A percentile compares a stretch with the other conserved stretches of the same genome.
These are phyloP conservation scores for Phytopythium boreale DNA, from an alignment of 352 stramenopile species.

Conservation along the genomic window DNA sequence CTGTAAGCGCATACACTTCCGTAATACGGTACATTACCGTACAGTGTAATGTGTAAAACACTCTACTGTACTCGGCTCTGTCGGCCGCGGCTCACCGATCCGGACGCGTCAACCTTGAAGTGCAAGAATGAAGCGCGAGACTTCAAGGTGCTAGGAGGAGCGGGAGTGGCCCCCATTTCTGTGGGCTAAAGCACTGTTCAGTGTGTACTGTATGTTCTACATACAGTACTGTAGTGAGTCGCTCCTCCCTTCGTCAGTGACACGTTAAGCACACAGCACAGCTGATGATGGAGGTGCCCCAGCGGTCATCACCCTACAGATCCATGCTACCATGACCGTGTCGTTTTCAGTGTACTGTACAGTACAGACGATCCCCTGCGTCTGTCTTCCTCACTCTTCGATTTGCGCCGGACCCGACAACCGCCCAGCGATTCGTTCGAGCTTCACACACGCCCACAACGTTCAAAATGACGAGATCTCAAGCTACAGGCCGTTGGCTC, in stretches of 20 bases:
- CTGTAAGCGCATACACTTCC: no score
- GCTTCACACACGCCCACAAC: not conserved
- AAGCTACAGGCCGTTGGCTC: not conserved
- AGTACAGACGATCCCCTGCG: no score
- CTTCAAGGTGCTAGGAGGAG: not conserved
- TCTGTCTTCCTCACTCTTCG: conserved; percentile 48
- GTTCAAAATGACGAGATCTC: not conserved
- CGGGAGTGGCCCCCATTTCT: not conserved
- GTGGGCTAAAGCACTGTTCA: not conserved
- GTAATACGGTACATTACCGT: no score
- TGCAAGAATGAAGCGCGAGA: not conserved
- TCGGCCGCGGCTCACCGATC: not conserved
- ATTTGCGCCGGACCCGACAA: not conserved
- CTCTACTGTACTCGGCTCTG: no score
- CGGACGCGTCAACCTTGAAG: conserved; percentile 4
- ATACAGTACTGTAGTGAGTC: no score
- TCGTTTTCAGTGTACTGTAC: conserved; percentile 9
- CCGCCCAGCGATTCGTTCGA: not conserved
- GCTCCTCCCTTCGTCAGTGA: not conserved
- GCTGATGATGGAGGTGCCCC: conserved; percentile 45
- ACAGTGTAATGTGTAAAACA: no score
- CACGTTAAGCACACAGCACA: conserved; percentile 33
- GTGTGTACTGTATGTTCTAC: no score
- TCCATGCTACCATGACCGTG: conserved; percentile 27
- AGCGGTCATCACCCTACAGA: conserved; percentile 4